Percentiles rank a stretch among this genome's conserved stretches.
Conservation (phyloP, 2,329 filamentous ascomycete genomes). For the Epichloe bromicola region DNA sequence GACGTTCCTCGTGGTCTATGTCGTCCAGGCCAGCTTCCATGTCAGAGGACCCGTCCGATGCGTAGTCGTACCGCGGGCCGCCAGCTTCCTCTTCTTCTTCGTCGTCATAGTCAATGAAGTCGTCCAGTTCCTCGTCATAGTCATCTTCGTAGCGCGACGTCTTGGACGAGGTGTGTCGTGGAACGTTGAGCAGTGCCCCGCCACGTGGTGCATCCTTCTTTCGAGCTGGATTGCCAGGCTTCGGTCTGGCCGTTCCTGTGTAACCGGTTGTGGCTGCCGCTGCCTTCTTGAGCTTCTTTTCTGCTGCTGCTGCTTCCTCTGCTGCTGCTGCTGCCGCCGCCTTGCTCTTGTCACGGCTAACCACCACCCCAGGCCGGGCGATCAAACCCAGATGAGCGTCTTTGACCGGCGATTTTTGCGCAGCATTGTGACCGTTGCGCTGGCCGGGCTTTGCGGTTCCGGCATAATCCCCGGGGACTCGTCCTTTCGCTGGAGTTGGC, state of each 20-base stretch:
- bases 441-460: constrained; percentile 20
- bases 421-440: constrained; percentile 10
- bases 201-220: constrained; percentile 24
- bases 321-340: neutral
- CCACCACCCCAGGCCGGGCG: constrained; percentile 1
- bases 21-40: constrained; percentile 69
- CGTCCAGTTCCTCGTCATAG: constrained; percentile 49
- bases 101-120: constrained; percentile 49
- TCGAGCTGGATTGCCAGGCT: constrained; percentile 23
- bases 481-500: constrained; percentile 16
- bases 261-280: constrained; percentile 51
- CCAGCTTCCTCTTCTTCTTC: constrained; percentile 37
- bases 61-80: constrained; percentile 38
- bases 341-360: constrained; percentile 8
- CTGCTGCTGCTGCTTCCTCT: constrained; percentile 21
- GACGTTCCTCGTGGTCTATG: constrained; percentile 57
- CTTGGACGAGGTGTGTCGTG: constrained; percentile 17
- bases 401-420: constrained; percentile 8
- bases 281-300: constrained; percentile 50
- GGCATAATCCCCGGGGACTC: constrained; percentile 13
- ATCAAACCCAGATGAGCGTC: constrained; percentile 1
- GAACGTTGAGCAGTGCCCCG: constrained; percentile 27
- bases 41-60: constrained; percentile 55
- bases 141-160: constrained; percentile 39
- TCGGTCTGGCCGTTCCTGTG: constrained; percentile 50